phyloP scores from a whole-genome alignment of 116 monocot genomes.

The Phalaenopsis hybrid region DNA sequence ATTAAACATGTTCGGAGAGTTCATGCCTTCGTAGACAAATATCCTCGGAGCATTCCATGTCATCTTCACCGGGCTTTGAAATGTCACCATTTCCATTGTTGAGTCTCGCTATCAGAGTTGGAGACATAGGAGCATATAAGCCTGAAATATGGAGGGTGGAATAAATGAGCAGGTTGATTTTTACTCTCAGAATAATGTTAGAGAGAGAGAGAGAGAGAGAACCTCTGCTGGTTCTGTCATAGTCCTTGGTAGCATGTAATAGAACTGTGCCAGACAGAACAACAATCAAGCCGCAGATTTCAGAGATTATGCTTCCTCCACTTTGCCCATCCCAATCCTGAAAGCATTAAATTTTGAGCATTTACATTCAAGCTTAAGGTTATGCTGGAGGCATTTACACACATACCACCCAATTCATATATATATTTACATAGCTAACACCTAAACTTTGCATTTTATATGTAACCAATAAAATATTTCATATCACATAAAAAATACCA shows the following conservation, averaged over 20 bases:
- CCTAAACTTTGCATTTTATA: too few relatives aligned
- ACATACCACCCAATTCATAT: too few relatives aligned
- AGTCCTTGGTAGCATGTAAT: constrained; percentile 76
- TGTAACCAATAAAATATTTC: too few relatives aligned
- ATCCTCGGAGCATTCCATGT: constrained; percentile 42
- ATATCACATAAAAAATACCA: too few relatives aligned
- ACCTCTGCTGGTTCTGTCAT: constrained; percentile 54
- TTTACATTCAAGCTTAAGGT: not conserved
- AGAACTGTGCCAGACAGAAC: constrained; percentile 81
- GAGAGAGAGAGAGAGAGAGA: constrained; percentile 1
- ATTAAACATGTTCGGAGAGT: constrained; percentile 6
- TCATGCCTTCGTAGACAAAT: constrained; percentile 50
- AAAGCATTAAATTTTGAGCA: not conserved
- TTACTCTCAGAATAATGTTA: not conserved
- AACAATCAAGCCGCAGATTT: constrained; percentile 86
- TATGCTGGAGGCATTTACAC: too few relatives aligned
- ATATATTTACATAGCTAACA: too few relatives aligned
- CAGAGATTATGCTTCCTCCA: constrained; percentile 63
- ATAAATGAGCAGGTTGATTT: not conserved
- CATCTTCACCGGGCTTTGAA: constrained; percentile 53
- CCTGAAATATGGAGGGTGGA: constrained; percentile 26
- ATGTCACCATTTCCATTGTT: constrained; percentile 48
- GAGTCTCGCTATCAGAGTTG: constrained; percentile 50
- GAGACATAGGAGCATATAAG: constrained; percentile 56
- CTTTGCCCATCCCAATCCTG: constrained; percentile 94